Evolutionary conservation across 2,329 filamentous ascomycete genomes (phyloP).

Genomic region (Epicoccum sorghinum): DNA sequence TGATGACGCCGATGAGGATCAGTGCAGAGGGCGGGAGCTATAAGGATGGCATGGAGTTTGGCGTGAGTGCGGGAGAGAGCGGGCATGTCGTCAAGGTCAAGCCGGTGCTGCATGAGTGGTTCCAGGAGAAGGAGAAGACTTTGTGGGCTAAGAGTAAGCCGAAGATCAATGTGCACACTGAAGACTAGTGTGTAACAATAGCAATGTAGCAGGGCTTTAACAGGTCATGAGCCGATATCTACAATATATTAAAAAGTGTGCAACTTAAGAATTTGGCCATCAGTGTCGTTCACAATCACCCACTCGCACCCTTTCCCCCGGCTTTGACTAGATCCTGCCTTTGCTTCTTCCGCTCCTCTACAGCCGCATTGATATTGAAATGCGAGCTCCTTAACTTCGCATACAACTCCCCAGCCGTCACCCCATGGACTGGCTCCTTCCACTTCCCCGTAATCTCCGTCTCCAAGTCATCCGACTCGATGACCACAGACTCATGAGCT

Average conservation of each 20-base stretch:
- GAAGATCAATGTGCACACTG: conserved; percentile 2
- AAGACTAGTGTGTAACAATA: background rate
- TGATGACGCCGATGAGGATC: conserved; percentile 82
- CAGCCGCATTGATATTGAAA: conserved; percentile 47
- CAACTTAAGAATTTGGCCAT: too few relatives aligned
- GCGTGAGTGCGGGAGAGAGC: conserved; percentile 29
- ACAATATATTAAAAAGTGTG: too few relatives aligned
- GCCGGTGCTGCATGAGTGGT: conserved; percentile 83
- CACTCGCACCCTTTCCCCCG: background rate
- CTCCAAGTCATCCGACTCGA: conserved; percentile 35
- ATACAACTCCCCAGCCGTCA: conserved; percentile 42
- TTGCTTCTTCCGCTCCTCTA: conserved; percentile 42
- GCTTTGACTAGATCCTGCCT: conserved; percentile 10
- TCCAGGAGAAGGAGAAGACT: conserved; percentile 49
- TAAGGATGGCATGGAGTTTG: conserved; percentile 62
- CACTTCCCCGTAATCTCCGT: conserved; percentile 41
- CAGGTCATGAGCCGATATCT: too few relatives aligned
- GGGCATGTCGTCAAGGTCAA: conserved; percentile 46
- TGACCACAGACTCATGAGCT: conserved; percentile 35
- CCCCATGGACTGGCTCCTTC: conserved; percentile 25
- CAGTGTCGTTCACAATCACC: too few relatives aligned
- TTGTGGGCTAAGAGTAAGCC: conserved; percentile 38
- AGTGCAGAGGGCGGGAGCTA: conserved; percentile 70
- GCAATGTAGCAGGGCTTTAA: background rate
- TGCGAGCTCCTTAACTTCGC: conserved; percentile 37